Evolutionary conservation across 495 filamentous ascomycete genomes (phyloP), one percentile per base, ranked within the genome.

Genomic region (Xylaria grammica): DNA sequence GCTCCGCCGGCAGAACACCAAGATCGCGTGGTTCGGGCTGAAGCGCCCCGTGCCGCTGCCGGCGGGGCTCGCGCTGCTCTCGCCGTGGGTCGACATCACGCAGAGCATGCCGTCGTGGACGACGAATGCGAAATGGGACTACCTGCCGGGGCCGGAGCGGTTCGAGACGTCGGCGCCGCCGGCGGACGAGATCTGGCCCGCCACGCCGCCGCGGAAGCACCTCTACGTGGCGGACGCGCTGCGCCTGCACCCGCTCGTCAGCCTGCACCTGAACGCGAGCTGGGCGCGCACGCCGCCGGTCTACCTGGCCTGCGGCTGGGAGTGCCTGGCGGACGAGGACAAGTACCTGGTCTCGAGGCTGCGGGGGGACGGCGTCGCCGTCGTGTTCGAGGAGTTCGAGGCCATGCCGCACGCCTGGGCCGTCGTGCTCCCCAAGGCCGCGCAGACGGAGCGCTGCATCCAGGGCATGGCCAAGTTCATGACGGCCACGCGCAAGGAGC

Each of bases 361-460:
- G 2, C 79, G 83, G 30, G 67, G 71, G 7, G 86, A 88, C 15
- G 89, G 89, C 13, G 90, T 90, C 0, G 66, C 74, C 1, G 86
- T 97, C 5, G 77, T 85, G 34, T 89, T 87, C 42, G 87, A 93
- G 69, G 84, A 92, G 74, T 96, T 87, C 67, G 91, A 94, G 74
- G 89, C 87, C 1, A 96, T 97, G 92, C 93, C 94, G 48, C 94
- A 98, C 71, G 91, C 89, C 63, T 96, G 96, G 72, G 87, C 82
- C 0, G 67, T 88, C 65, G 52, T 96, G 0, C 75, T 97, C 61
- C 74, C 80, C n/a, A 71, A 69, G n/a, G 67, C 85, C 1, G 57
- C 75, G 0, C 83, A 79, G 6, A 69, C 81, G 1, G 76, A 75
- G 60, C 74, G 79, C 49, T 90, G 86, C 68, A 82, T 89, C 49